Evolutionary conservation across 495 filamentous ascomycete genomes (phyloP).

Genomic region (Lasiosphaeris hirsuta): DNA sequence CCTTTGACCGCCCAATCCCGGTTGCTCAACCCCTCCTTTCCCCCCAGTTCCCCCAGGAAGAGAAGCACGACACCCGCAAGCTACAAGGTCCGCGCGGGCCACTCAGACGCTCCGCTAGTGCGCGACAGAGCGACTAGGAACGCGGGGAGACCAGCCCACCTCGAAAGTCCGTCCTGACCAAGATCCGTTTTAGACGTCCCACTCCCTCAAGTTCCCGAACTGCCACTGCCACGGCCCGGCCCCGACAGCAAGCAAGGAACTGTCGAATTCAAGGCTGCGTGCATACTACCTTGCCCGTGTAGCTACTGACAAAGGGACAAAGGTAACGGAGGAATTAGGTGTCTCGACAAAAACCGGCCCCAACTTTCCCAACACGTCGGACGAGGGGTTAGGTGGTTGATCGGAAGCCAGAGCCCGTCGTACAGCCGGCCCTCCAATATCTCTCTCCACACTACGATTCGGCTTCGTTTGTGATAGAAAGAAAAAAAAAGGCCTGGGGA

Average conservation of each 20-base stretch:
- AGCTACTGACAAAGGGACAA: not conserved
- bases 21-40: too few species aligned
- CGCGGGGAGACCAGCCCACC: not conserved
- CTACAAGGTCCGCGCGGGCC: constrained; percentile 10
- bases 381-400: not conserved
- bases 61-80: constrained; percentile 13
- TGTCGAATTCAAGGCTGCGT: not conserved
- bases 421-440: not conserved
- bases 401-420: not conserved
- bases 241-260: not conserved
- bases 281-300: not conserved
- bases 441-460: too few species aligned
- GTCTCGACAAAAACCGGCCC: not conserved
- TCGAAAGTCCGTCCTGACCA: not conserved
- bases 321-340: not conserved
- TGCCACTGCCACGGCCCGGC: constrained; percentile 5
- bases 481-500: not conserved
- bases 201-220: not conserved
- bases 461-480: not conserved
- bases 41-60: not conserved
- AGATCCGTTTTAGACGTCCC: not conserved
- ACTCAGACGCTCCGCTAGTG: not conserved
- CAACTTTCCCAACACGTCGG: not conserved
- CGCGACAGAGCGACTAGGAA: constrained; percentile 2
- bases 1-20: not conserved